phyloP scores from a whole-genome alignment of 1,284 basidiomycete genomes.

The Laetiporus sulphureus region DNA sequence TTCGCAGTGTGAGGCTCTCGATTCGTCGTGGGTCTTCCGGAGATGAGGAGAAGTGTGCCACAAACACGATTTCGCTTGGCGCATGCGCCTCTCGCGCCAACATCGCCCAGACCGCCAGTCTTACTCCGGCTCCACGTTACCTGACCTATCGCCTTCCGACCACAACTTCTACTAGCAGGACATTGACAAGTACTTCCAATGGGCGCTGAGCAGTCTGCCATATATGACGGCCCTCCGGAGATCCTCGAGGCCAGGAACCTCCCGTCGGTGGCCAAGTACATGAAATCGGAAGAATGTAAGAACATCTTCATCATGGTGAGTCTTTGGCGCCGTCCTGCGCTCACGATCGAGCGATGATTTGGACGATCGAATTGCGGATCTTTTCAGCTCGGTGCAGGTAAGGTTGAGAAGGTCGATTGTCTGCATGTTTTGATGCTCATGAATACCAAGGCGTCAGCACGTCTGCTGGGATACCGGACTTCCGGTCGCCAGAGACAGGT shows the following conservation, averaged over 20 bases:
- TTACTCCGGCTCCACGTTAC: too few relatives aligned
- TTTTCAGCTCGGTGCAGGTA: slow-evolving; percentile 56
- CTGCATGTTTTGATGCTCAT: too few relatives aligned
- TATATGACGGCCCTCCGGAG: slow-evolving; percentile 18
- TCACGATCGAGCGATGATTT: background rate
- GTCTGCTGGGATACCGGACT: slow-evolving; percentile 77
- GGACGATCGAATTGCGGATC: too few relatives aligned
- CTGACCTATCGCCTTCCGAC: too few relatives aligned
- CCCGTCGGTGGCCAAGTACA: slow-evolving; percentile 54
- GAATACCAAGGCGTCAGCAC: slow-evolving; percentile 71
- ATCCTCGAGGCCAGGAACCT: slow-evolving; percentile 32
- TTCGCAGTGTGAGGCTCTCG: background rate
- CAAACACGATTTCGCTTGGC: too few relatives aligned
- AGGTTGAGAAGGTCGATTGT: too few relatives aligned
- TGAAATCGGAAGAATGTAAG: slow-evolving; percentile 58
- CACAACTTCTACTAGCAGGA: too few relatives aligned
- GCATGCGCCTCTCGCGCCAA: too few relatives aligned
- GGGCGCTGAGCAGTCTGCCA: slow-evolving; percentile 15
- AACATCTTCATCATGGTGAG: slow-evolving; percentile 70
- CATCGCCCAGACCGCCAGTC: too few relatives aligned
- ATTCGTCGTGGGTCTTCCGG: background rate
- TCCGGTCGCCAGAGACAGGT: slow-evolving; percentile 73
- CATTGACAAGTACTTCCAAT: slow-evolving; percentile 7
- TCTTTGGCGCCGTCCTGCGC: background rate
- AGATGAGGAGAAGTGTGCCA: too few relatives aligned